Conservation (phyloP, 257 asterid species). For the Echites panduratus region DNA sequence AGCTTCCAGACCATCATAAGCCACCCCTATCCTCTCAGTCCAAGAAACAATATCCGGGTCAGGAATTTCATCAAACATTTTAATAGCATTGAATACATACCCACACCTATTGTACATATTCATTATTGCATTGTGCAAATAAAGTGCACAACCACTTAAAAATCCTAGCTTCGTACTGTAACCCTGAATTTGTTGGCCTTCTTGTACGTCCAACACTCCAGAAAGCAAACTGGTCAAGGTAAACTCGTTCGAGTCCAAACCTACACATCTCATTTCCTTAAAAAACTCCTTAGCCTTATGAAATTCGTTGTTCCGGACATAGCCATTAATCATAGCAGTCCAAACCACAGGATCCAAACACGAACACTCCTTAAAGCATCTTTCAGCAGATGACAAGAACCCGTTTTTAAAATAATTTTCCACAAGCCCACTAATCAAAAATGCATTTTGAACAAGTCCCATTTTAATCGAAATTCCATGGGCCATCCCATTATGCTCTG, state of each 20-base stretch:
- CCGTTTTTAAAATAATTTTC: constrained; percentile 14
- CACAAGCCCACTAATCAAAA: constrained; percentile 17
- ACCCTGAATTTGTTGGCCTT: constrained; percentile 17
- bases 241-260: constrained; percentile 17
- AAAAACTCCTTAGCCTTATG: constrained; percentile 11
- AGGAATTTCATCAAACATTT: constrained; percentile 24
- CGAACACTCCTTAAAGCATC: constrained; percentile 9
- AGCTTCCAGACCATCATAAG: constrained; percentile 20
- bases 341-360: constrained; percentile 18
- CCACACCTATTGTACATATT: constrained; percentile 20
- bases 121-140: constrained; percentile 20
- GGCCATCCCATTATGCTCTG: constrained; percentile 11
- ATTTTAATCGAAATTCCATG: constrained; percentile 13
- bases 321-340: constrained; percentile 20
- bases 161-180: constrained; percentile 15
- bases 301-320: neutral
- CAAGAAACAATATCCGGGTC: constrained; percentile 22
- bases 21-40: constrained; percentile 16
- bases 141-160: constrained; percentile 14
- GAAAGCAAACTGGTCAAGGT: constrained; percentile 16
- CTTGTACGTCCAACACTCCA: constrained; percentile 20
- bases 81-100: constrained; percentile 8
- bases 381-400: constrained; percentile 3
- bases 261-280: constrained; percentile 15
- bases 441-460: constrained; percentile 15